phyloP scores from a whole-genome alignment of 306 rosid genomes.

The Citrullus mucosospermus region DNA sequence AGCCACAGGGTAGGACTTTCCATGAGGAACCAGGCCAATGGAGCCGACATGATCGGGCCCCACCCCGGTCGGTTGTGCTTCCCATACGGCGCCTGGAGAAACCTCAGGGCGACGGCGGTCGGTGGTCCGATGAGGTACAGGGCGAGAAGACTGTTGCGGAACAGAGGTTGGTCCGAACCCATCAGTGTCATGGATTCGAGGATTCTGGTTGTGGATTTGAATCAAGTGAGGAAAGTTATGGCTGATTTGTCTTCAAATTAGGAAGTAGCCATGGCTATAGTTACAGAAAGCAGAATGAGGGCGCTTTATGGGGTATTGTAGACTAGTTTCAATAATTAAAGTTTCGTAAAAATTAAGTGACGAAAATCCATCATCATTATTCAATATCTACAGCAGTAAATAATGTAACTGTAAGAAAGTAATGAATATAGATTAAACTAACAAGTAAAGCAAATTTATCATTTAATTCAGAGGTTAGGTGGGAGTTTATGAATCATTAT shows the following conservation, averaged over 20 bases:
- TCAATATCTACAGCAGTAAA: neutral
- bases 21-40: constrained; percentile 82
- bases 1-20: constrained; percentile 75
- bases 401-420: too few relatives aligned
- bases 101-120: constrained; percentile 41
- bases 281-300: neutral
- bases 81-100: constrained; percentile 79
- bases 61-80: constrained; percentile 64
- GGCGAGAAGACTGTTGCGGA: constrained; percentile 18
- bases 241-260: neutral
- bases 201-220: neutral
- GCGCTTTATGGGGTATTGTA: neutral
- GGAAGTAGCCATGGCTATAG: neutral
- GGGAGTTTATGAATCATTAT: neutral
- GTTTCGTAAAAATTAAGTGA: neutral
- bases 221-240: neutral
- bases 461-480: neutral
- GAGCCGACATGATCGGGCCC: constrained; percentile 64
- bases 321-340: neutral
- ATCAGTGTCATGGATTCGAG: neutral
- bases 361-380: neutral
- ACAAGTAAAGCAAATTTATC: too few relatives aligned
- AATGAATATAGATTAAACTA: too few relatives aligned
- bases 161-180: constrained; percentile 25
- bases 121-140: constrained; percentile 50